phyloP scores from a whole-genome alignment of 805 yeast species.

The Lipomyces sp. region DNA sequence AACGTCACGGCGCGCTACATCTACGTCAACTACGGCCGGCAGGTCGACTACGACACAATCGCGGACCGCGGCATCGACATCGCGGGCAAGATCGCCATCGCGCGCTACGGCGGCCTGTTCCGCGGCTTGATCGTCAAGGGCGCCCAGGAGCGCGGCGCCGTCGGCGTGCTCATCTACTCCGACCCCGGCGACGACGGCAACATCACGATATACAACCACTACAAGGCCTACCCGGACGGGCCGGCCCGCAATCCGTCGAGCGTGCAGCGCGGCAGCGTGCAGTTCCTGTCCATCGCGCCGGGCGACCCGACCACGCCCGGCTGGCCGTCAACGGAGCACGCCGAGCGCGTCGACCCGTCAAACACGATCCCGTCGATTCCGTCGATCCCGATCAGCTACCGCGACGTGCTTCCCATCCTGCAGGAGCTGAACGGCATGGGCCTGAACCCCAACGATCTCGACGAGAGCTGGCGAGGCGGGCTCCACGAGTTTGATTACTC shows the following conservation, averaged over 20 bases:
- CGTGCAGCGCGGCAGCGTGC: conserved; percentile 74
- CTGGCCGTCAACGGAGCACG: conserved; percentile 52
- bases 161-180: conserved; percentile 62
- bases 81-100: conserved; percentile 59
- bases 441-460: conserved; percentile 40
- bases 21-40: conserved; percentile 67
- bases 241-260: conserved; percentile 74
- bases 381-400: conserved; percentile 62
- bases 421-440: conserved; percentile 59
- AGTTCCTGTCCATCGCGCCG: conserved; percentile 56
- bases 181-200: conserved; percentile 60
- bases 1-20: conserved; percentile 65
- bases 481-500: conserved; percentile 47
- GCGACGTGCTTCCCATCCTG: conserved; percentile 56
- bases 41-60: conserved; percentile 54
- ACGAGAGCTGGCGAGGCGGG: conserved; percentile 48
- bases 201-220: conserved; percentile 54
- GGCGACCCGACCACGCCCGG: conserved; percentile 84
- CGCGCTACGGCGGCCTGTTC: conserved; percentile 62
- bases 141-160: conserved; percentile 69
- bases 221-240: conserved; percentile 66
- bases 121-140: conserved; percentile 73
- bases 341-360: conserved; percentile 50
- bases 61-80: conserved; percentile 48
- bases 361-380: conserved; percentile 62